Conservation (phyloP, 257 asterid species). For the Capsicum chinense region DNA sequence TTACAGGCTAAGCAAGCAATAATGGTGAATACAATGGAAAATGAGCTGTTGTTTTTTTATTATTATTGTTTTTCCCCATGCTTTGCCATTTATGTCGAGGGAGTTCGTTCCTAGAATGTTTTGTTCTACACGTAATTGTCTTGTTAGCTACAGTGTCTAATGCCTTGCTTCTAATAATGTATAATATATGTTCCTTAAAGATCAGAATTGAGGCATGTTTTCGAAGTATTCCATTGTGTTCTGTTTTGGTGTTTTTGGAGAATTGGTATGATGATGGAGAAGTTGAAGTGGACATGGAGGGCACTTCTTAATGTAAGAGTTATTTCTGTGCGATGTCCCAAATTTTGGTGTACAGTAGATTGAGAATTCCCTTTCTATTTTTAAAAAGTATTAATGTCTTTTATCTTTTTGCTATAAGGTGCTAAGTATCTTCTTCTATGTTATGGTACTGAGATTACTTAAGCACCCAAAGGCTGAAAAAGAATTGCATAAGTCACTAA, state of each 20-base stretch:
- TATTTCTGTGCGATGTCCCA: constrained; percentile 23
- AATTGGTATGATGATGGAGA: constrained; percentile 46
- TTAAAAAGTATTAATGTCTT: not conserved
- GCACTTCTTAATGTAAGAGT: constrained; percentile 52
- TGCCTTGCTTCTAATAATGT: constrained; percentile 38
- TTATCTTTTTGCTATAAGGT: not conserved
- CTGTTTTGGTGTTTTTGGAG: constrained; percentile 40
- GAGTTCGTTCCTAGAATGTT: constrained; percentile 35
- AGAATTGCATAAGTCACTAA: not conserved
- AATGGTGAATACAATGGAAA: constrained; percentile 26
- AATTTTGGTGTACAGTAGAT: constrained; percentile 19
- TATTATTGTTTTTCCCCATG: constrained; percentile 35
- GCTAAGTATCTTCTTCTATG: not conserved
- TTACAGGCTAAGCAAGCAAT: constrained; percentile 61
- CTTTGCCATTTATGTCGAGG: constrained; percentile 38
- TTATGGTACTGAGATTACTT: not conserved
- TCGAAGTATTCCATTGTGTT: constrained; percentile 43
- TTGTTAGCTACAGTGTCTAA: constrained; percentile 39
- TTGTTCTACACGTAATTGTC: constrained; percentile 35
- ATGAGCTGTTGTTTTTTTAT: constrained; percentile 31
- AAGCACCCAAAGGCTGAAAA: constrained; percentile 18
- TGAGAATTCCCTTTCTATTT: not conserved
- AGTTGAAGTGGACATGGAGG: constrained; percentile 53
- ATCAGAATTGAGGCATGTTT: constrained; percentile 46
- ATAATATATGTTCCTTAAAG: constrained; percentile 42